phyloP scores from a whole-genome alignment of 2,329 filamentous ascomycete genomes.

The Alternaria incomplexa region DNA sequence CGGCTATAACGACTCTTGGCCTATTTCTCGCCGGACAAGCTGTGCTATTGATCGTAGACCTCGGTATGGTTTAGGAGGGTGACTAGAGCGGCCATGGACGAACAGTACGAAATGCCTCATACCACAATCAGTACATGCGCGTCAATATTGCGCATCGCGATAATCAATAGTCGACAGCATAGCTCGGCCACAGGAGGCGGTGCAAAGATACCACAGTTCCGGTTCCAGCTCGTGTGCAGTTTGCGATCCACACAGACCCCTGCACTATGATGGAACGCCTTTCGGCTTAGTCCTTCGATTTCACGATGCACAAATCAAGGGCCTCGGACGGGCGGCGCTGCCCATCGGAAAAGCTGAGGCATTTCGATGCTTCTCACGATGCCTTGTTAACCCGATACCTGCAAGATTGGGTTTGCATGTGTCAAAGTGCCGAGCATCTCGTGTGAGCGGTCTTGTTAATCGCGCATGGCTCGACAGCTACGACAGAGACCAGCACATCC shows the following conservation, averaged over 20 bases:
- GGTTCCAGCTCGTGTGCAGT: conserved; percentile 35
- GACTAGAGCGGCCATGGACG: neutral
- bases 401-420: conserved; percentile 4
- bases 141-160: neutral
- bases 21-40: conserved; percentile 3
- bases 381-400: conserved; percentile 2
- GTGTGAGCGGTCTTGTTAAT: conserved; percentile 5
- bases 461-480: neutral
- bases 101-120: neutral
- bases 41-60: neutral
- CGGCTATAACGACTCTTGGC: neutral
- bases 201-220: conserved; percentile 31
- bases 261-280: conserved; percentile 18
- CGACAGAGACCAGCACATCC: neutral
- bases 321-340: conserved; percentile 32
- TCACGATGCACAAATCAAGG: conserved; percentile 19
- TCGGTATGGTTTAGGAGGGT: neutral
- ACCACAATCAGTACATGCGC: neutral
- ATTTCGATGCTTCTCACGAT: conserved; percentile 21
- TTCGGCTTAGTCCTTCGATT: conserved; percentile 10
- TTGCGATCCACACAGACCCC: conserved; percentile 21
- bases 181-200: conserved; percentile 26
- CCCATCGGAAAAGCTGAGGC: conserved; percentile 29
- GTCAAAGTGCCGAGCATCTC: conserved; percentile 17
- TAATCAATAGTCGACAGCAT: neutral